These are phyloP conservation scores for Puccinia coronata DNA, from an alignment of 1,284 basidiomycete genomes.

Conservation along the genomic window DNA sequence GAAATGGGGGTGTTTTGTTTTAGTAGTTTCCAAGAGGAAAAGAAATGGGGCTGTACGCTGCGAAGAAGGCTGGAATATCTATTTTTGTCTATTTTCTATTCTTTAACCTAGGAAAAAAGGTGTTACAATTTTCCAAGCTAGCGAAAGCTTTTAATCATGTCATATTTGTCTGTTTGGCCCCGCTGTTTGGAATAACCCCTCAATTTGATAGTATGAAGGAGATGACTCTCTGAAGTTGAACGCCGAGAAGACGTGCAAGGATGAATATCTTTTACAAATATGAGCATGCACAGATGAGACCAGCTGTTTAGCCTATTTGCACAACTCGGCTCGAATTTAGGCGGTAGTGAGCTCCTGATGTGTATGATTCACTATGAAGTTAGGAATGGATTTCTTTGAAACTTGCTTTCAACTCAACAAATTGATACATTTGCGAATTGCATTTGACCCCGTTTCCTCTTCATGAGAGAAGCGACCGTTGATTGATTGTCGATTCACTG, in stretches of 20 bases:
- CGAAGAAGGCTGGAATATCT: background rate
- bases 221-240: too few relatives aligned
- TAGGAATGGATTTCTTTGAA: too few relatives aligned
- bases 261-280: background rate
- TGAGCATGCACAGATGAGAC: slow-evolving; percentile 12
- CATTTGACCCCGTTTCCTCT: too few relatives aligned
- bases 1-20: background rate
- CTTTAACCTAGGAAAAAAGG: background rate
- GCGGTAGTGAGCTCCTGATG: background rate
- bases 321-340: slow-evolving; percentile 25
- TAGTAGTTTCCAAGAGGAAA: too few relatives aligned
- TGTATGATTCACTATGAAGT: too few relatives aligned
- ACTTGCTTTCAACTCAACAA: too few relatives aligned
- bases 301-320: background rate
- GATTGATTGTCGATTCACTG: too few relatives aligned
- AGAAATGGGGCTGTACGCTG: background rate
- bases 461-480: too few relatives aligned
- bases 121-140: background rate
- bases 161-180: background rate
- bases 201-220: too few relatives aligned
- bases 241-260: background rate
- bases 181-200: too few relatives aligned
- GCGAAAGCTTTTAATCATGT: background rate
- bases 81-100: background rate
- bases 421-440: too few relatives aligned